These are phyloP conservation scores for Urtica urens DNA, from an alignment of 306 rosid species.

Conservation along the genomic window DNA sequence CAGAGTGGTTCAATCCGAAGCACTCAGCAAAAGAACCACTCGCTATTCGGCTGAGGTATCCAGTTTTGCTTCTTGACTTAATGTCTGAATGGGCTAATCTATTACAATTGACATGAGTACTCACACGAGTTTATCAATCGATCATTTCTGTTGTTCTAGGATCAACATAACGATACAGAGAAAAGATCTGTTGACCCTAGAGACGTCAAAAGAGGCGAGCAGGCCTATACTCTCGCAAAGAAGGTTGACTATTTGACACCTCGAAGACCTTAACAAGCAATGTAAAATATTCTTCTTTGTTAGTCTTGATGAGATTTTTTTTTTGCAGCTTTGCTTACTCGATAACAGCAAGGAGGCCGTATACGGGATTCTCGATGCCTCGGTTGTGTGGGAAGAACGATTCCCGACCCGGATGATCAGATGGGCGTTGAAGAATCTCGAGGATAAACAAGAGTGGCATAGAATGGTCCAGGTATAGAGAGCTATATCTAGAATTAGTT, in stretches of 20 bases:
- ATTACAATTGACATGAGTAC: too few relatives aligned
- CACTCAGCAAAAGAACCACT: slow-evolving; percentile 8
- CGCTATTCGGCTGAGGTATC: slow-evolving; percentile 12
- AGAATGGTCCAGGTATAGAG: slow-evolving; percentile 67
- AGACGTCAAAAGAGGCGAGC: slow-evolving; percentile 30
- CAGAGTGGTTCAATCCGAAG: slow-evolving; percentile 12
- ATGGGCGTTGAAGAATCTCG: slow-evolving; percentile 41
- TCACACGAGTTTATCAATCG: too few relatives aligned
- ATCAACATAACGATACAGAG: slow-evolving; percentile 9
- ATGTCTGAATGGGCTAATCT: too few relatives aligned
- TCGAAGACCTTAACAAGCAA: too few relatives aligned
- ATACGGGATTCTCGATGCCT: slow-evolving; percentile 82
- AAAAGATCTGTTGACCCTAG: slow-evolving; percentile 22
- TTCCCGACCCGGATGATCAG: slow-evolving; percentile 66
- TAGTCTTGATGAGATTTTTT: neutral
- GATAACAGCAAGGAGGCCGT: slow-evolving; percentile 64
- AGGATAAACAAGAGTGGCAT: slow-evolving; percentile 86
- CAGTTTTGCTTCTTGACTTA: too few relatives aligned
- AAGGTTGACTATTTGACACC: too few relatives aligned
- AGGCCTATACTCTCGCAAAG: slow-evolving; percentile 26
- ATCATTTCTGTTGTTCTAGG: too few relatives aligned
- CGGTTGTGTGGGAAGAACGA: slow-evolving; percentile 85
- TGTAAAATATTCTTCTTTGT: slow-evolving; percentile 1
- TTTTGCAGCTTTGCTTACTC: slow-evolving; percentile 56
- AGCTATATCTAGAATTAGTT: too few relatives aligned